Base-by-base conservation (phyloP, 768 basidiomycete genomes). In the Suillus weaverae region DNA sequence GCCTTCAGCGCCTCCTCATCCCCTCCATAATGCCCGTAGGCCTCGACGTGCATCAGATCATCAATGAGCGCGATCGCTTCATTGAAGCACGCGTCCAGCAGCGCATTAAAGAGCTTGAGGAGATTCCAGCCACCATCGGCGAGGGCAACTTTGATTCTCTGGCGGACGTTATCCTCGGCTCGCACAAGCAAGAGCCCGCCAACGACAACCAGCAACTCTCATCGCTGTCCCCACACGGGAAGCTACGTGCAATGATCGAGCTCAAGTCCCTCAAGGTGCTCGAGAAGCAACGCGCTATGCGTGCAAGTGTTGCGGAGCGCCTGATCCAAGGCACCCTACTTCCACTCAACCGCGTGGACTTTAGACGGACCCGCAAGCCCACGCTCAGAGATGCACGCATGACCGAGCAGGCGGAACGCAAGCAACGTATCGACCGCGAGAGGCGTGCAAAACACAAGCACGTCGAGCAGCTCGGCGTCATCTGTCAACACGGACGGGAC, bases 361-460 rank as follows among this genome's bases (percentile, higher is more conserved):
- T 97, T 86, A 89, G 95, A 32, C 86, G 93, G 33, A 84, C 85
- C 53, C 87, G 94, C 67, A 97, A 95, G 72, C 92, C 91, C 4
- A 89, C 88, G 6, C 81, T 97, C 60, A 89, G 94, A 22, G 96
- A 99, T 72, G 94, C 94, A 33, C 89, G 94, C 53, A 85, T 85
- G 77, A 96, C 94, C 1, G 97, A 99, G 76, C 86, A 88, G 65
- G 85, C 91, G 7, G 97, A 99, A 78, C 86, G 94, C 64, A 90
- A 91, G 74, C 97, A 99, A 74, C 89, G 96, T 35, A 82, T 85
- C 14, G 97, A 99, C 65, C 89, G 97, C 26, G 97, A 99, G 78
- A 89, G 90, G 30, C 89, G 94, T 41, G 95, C 95, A 50, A 99
- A 99, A 76, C 91, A 94, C 80, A 95, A 97, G 74, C 97, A 99